Conservation (phyloP, 768 basidiomycete species). For the Termitomyces sp. region DNA sequence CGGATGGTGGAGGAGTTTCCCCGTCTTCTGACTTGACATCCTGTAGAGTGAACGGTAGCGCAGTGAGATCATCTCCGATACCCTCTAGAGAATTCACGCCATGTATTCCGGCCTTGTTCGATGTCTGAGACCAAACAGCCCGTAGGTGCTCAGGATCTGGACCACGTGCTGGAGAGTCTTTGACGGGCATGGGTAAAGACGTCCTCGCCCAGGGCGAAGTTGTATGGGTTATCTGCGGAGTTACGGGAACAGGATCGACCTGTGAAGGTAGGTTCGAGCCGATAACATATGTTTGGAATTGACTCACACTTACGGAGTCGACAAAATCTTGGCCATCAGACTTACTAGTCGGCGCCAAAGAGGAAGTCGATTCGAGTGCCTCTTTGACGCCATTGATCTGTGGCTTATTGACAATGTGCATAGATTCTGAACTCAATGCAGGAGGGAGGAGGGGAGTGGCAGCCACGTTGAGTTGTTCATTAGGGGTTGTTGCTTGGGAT, state of each 20-base stretch:
- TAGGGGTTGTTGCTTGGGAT: conserved; percentile 17
- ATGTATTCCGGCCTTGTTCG: conserved; percentile 63
- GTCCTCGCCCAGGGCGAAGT: conserved; percentile 51
- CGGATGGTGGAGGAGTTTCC: conserved; percentile 67
- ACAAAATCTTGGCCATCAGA: conserved; percentile 50
- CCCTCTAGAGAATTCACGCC: conserved; percentile 79
- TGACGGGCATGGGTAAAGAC: conserved; percentile 51
- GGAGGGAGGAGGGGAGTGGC: conserved; percentile 12
- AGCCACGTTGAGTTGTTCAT: conserved; percentile 20
- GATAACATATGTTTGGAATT: neutral
- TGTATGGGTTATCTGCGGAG: conserved; percentile 14
- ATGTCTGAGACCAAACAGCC: conserved; percentile 78
- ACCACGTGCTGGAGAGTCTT: conserved; percentile 64
- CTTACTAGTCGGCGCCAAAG: conserved; percentile 26
- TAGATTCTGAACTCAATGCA: conserved; percentile 2
- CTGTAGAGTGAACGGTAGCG: conserved; percentile 76
- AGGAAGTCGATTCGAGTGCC: conserved; percentile 15
- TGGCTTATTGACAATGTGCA: neutral
- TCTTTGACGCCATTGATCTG: conserved; percentile 18
- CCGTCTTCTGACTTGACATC: conserved; percentile 88
- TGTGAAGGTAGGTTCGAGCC: conserved; percentile 3
- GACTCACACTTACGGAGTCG: conserved; percentile 41
- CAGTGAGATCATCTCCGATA: conserved; percentile 78
- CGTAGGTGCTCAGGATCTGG: conserved; percentile 85
- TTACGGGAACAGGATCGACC: neutral